A percentile compares a stretch with the other conserved stretches of the same genome.
Evolutionary conservation across 305 asterid species (phyloP).

Genomic region (Euphrasia arctica): DNA sequence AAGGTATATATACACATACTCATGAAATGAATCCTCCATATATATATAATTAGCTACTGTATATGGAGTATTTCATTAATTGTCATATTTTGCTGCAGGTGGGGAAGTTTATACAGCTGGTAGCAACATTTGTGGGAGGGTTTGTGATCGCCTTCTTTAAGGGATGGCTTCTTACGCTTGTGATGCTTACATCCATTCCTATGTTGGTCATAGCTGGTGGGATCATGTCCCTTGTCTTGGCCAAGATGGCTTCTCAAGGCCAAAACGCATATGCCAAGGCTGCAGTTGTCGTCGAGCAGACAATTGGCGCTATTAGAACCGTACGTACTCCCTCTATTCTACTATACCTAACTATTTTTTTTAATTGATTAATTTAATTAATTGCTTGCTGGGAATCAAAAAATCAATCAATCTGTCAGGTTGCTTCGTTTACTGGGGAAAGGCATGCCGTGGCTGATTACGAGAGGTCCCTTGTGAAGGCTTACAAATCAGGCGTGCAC

Average conservation of each 20-base stretch:
- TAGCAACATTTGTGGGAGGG: slow-evolving; percentile 58
- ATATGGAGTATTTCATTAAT: not conserved
- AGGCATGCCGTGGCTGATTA: slow-evolving; percentile 55
- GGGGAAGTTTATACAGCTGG: slow-evolving; percentile 53
- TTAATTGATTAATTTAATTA: too few relatives aligned
- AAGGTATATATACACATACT: slow-evolving; percentile 34
- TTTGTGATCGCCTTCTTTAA: slow-evolving; percentile 54
- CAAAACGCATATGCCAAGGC: slow-evolving; percentile 66
- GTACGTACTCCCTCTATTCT: slow-evolving; percentile 28
- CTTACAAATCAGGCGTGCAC: slow-evolving; percentile 50
- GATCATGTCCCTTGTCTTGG: slow-evolving; percentile 37
- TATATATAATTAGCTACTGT: not conserved
- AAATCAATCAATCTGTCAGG: slow-evolving; percentile 38
- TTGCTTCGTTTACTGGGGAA: slow-evolving; percentile 73
- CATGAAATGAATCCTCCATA: not conserved
- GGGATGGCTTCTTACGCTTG: slow-evolving; percentile 79
- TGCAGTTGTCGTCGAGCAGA: slow-evolving; percentile 60
- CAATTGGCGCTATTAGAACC: slow-evolving; percentile 68
- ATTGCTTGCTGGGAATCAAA: too few relatives aligned
- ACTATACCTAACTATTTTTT: too few relatives aligned
- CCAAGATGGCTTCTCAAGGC: slow-evolving; percentile 54
- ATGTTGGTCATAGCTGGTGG: slow-evolving; percentile 47
- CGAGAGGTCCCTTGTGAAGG: slow-evolving; percentile 48
- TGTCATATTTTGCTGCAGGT: slow-evolving; percentile 37
- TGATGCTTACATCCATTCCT: slow-evolving; percentile 57